phyloP scores from a whole-genome alignment of 345 rosid genomes.

The Eucalyptus globulus region DNA sequence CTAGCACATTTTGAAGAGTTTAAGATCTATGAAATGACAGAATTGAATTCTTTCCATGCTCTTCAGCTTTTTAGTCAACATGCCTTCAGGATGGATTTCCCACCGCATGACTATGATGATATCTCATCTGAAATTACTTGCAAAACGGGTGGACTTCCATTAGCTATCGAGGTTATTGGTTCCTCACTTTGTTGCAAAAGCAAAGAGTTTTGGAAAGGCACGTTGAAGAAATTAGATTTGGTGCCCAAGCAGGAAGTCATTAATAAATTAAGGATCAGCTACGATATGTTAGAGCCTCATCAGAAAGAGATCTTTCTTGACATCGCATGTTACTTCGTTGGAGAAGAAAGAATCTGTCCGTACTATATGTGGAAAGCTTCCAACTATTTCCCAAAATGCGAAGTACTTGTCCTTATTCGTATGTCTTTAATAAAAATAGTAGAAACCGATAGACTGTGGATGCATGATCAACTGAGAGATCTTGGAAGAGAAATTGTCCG shows the following conservation, averaged over 20 bases:
- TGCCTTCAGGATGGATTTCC: neutral
- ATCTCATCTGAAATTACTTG: neutral
- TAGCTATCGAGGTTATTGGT: neutral
- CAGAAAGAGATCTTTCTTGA: neutral
- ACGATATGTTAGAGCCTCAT: neutral
- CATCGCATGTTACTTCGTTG: neutral
- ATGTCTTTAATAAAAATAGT: neutral
- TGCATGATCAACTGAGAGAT: neutral
- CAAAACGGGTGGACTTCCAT: neutral
- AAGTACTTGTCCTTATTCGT: neutral
- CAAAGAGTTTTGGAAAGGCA: neutral
- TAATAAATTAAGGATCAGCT: neutral
- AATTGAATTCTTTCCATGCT: neutral
- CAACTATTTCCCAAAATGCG: neutral
- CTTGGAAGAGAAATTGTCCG: neutral
- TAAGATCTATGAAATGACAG: neutral
- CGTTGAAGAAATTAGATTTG: neutral
- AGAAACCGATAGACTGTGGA: neutral
- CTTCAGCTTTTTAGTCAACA: neutral
- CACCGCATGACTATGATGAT: neutral
- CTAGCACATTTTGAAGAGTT: neutral
- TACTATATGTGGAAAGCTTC: neutral
- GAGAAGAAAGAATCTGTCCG: fast-evolving
- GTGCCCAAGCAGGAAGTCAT: neutral
- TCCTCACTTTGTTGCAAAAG: neutral